Conservation (phyloP, 345 rosid species). For the Combretum micranthum region DNA sequence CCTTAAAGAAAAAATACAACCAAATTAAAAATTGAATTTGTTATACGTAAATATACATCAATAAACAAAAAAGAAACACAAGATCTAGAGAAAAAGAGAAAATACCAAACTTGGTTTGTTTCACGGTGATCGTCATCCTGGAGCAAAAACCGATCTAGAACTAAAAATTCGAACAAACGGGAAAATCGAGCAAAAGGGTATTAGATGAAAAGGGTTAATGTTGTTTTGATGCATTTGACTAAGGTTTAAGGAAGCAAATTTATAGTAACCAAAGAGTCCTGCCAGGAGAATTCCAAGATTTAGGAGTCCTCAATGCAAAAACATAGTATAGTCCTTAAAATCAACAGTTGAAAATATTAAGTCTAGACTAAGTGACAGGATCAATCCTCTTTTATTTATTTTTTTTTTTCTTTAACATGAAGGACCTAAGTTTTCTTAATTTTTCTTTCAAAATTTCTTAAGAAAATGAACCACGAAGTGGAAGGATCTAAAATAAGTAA, state of each 20-base stretch:
- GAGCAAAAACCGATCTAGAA: not conserved
- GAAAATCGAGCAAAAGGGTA: not conserved
- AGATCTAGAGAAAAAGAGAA: not conserved
- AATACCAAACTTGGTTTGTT: slow-evolving; percentile 2
- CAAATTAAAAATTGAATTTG: not conserved
- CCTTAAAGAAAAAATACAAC: not conserved
- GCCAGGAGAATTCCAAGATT: not conserved
- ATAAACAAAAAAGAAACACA: not conserved
- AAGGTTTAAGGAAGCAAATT: not conserved
- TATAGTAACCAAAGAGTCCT: slow-evolving; percentile 13
- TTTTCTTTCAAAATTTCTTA: too few species aligned
- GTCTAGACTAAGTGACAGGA: too few species aligned
- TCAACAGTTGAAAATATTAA: too few species aligned
- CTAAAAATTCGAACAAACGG: not conserved
- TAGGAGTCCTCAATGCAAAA: slow-evolving; percentile 6
- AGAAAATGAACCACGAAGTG: too few species aligned
- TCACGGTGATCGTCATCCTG: slow-evolving; percentile 10
- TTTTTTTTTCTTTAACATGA: too few species aligned
- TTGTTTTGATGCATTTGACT: not conserved
- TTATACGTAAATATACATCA: not conserved
- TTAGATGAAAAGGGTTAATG: not conserved
- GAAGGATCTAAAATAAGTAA: too few species aligned
- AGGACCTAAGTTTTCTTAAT: too few species aligned
- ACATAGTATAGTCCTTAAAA: too few species aligned
- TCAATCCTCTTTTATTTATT: too few species aligned